Evolutionary conservation across 1,139 yeast species (phyloP), one percentile per base, ranked within the genome.

Genomic region (Yamadazyma conglobata): DNA sequence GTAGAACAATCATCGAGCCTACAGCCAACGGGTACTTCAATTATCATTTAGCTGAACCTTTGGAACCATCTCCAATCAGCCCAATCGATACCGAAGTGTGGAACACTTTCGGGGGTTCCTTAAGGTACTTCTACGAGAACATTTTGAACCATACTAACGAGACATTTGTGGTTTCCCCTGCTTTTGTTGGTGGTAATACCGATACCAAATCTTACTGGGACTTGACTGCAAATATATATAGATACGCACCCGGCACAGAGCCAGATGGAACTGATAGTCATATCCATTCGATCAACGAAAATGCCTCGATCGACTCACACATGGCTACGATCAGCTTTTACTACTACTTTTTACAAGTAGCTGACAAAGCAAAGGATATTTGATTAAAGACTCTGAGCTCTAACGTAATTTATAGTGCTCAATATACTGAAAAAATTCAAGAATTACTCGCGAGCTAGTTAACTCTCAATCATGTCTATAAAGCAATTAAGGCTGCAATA

Each of bases 41-140:
- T 26, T 56, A 77, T 29, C 48, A 59, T 2, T 40, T 61, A 23
- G 34, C 39, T 4, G 56, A 51, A 16, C 48, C 61, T 4, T 52
- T 75, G 11, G 76, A 73, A 40, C 81, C 84, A 5, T 76, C 86
- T 0, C 87, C 87, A 3, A 53, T 73, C 4, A 66, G 84, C 1
- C 75, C 76, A 6, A 51, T 52, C 11, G 61, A 58, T 30, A 71
- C 67, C 19, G 60, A 55, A 15, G 55, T 63, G n/a, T 79, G 83
- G 82, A 60, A 68, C 25, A 39, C 62, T 2, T 65, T 75, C 33
- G 72, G 75, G 1, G 83, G 85, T 3, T 60, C 81, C 2, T 66
- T 78, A 33, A 63, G 77, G 24, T 71, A 74, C 43, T 59, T 78
- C 26, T 79, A 64, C 45, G 80, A 74, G 43, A 71, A 76, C 18